Conservation (phyloP, 495 filamentous ascomycete species). For the Tuber borchii region DNA sequence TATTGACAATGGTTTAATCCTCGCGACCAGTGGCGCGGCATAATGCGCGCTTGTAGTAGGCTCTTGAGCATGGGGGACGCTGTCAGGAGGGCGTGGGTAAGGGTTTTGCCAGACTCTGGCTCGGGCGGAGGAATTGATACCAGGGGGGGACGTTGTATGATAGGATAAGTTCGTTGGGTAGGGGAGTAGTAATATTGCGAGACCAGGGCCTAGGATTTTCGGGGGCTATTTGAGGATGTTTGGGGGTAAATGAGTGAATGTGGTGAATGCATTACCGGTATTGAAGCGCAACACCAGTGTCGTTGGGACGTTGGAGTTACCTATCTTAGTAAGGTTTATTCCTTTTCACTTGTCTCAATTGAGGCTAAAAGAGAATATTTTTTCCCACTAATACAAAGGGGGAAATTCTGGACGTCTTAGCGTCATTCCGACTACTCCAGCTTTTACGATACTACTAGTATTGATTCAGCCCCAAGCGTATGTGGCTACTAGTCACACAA, state of each 20-base stretch:
- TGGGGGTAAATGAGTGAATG: neutral
- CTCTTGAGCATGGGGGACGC: neutral
- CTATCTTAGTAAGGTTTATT: neutral
- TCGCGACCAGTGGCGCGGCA: neutral
- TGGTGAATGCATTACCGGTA: neutral
- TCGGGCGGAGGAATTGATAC: neutral
- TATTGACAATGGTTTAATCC: neutral
- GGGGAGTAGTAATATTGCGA: neutral
- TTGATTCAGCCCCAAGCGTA: neutral
- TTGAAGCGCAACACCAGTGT: neutral
- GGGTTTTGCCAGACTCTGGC: neutral
- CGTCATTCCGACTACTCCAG: neutral
- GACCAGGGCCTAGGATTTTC: neutral
- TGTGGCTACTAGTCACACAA: neutral
- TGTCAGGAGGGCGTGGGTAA: neutral
- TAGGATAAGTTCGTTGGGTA: neutral
- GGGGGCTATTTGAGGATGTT: neutral
- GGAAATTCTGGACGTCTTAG: neutral
- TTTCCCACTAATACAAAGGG: neutral
- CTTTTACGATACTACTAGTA: too few relatives aligned
- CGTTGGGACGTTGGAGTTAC: neutral
- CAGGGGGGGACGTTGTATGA: neutral
- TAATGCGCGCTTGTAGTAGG: neutral
- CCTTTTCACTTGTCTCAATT: neutral
- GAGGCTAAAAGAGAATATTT: neutral